Evolutionary conservation across 2,329 filamentous ascomycete species (phyloP).

Genomic region (Phialemoniopsis sp.): DNA sequence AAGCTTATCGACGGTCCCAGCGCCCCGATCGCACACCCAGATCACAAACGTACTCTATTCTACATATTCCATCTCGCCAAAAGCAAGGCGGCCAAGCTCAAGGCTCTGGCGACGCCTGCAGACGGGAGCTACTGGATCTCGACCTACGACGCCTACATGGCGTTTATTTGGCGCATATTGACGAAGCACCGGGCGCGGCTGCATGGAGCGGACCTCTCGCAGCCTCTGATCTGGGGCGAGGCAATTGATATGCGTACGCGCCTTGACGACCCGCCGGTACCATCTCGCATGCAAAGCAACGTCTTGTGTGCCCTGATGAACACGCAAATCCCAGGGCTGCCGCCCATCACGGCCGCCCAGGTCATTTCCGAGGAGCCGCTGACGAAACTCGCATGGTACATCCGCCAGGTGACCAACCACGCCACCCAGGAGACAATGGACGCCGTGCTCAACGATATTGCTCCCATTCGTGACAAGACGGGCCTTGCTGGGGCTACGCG

Average conservation of each 20-base stretch:
- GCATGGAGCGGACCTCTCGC: conserved; percentile 20
- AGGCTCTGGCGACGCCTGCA: conserved; percentile 21
- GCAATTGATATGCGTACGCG: conserved; percentile 31
- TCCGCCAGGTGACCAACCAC: conserved; percentile 29
- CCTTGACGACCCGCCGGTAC: conserved; percentile 21
- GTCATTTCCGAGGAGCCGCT: conserved; percentile 27
- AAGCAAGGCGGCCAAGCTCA: conserved; percentile 20
- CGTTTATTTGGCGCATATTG: conserved; percentile 30
- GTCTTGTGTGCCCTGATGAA: conserved; percentile 19
- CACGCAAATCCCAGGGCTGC: conserved; percentile 10
- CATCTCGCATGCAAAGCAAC: conserved; percentile 26
- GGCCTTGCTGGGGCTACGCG: conserved; percentile 24
- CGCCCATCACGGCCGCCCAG: conserved; percentile 20
- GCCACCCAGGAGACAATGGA: conserved; percentile 24
- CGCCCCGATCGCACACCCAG: no score
- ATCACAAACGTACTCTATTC: conserved; percentile 1
- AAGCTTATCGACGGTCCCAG: no score
- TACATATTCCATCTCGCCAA: conserved; percentile 27
- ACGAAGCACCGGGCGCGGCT: conserved; percentile 22
- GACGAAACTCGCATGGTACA: conserved; percentile 26
- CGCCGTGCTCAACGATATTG: conserved; percentile 20
- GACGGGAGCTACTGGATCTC: conserved; percentile 29
- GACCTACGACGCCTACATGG: conserved; percentile 32
- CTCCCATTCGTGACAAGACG: conserved; percentile 29
- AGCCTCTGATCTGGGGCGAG: conserved; percentile 24